Base-by-base conservation (phyloP, 345 rosid species). In the Euphorbia tirucalli region DNA sequence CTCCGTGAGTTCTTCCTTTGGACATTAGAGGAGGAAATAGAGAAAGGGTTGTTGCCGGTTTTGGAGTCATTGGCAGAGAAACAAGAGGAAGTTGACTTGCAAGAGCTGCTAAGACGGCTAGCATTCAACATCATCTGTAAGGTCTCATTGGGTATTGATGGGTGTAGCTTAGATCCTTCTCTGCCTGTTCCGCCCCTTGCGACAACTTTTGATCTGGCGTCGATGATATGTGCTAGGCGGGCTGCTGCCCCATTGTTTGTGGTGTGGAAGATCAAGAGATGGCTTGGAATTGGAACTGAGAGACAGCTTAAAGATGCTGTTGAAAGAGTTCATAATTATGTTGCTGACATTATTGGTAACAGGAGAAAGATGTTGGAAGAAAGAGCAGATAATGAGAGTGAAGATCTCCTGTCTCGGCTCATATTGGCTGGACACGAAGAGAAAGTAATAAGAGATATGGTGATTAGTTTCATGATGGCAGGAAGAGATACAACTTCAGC, bases 401-500 rank as follows among this genome's bases (percentile, higher is more conserved):
- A 69, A 35, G 81, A 73, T 48, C 73, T 78, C n/a, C 77, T 78
- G 21, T 78, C 77, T n/a, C 63, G 77, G 27, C 77, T 78, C 13
- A 68, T 78, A 62, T 25, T 58, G 57, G 74, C 74, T 0, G 74
- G 77, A 7, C 74, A 69, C 18, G 77, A 64, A 32, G 77, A 73
- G 19, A 50, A 6, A 21, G 63, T 69, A 16, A 73, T 72, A 13
- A 73, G 81, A 48, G 81, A 78, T 46, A 78, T 73, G 74, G 74
- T 73, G 37, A 65, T 78, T 48, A 78, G 68, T 41, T 73, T 73
- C 32, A 78, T 78, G 54, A 57, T 78, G 73, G 81, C 81, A 19
- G 81, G 81, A 3, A 73, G 81, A 49, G 81, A 78, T 55, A 78
- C 81, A 16, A 78, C 81, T 63, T 73, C 81, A 10, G 77, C 81